Conservation (phyloP, 2,329 filamentous ascomycete species). For the Epicoccum nigrum region DNA sequence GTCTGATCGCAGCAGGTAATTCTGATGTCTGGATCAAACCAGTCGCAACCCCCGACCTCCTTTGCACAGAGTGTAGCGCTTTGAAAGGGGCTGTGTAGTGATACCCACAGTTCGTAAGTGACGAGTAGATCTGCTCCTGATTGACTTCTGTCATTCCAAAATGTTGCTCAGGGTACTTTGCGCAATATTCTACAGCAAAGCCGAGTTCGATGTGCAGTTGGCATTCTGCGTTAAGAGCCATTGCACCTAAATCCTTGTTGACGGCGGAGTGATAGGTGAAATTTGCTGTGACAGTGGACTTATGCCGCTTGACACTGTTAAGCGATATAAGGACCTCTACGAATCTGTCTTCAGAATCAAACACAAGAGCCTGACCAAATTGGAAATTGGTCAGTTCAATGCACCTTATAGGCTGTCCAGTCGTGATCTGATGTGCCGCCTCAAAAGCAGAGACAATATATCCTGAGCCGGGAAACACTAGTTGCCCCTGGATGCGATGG, state of each 20-base stretch:
- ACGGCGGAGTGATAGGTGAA: conserved; percentile 4
- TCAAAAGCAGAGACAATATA: conserved; percentile 51
- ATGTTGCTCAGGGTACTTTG: not conserved
- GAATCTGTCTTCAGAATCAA: conserved; percentile 13
- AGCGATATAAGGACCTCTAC: conserved; percentile 6
- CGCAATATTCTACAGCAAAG: too few species aligned
- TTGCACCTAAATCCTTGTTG: not conserved
- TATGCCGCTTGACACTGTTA: not conserved
- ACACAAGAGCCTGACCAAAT: conserved; percentile 19
- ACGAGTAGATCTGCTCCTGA: not conserved
- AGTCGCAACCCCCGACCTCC: conserved; percentile 1
- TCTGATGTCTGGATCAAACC: not conserved
- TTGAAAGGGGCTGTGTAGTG: conserved; percentile 4
- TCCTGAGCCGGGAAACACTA: conserved; percentile 54
- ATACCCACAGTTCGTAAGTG: conserved; percentile 1
- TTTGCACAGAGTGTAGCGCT: conserved; percentile 2
- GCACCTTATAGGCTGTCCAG: conserved; percentile 1
- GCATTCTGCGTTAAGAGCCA: conserved; percentile 4
- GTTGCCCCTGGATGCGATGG: conserved; percentile 33
- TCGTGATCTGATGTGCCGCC: conserved; percentile 13
- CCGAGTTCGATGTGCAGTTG: not conserved
- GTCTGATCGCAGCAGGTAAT: not conserved
- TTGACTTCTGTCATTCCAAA: conserved; percentile 2
- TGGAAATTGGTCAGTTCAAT: conserved; percentile 23
- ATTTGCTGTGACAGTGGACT: not conserved